A percentile compares a stretch with the other conserved stretches of the same genome.
phyloP scores from a whole-genome alignment of 2,329 filamentous ascomycete species.

The Aureobasidium musti region DNA sequence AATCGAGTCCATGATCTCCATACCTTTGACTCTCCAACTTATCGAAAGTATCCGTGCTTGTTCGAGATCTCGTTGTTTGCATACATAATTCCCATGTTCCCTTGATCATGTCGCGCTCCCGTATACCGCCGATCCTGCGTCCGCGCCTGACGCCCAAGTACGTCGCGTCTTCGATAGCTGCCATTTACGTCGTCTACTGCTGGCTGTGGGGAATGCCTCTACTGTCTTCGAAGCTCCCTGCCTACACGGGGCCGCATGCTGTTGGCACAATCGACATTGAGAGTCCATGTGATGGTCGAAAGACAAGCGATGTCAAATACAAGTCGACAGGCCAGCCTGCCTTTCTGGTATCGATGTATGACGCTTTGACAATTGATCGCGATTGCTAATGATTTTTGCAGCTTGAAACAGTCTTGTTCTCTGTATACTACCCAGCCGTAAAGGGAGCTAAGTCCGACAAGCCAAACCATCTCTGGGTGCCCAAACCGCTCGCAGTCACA shows the following conservation, averaged over 20 bases:
- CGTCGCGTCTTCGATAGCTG: conserved; percentile 30
- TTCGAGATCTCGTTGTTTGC: background rate
- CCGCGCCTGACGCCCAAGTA: conserved; percentile 34
- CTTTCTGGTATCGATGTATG: conserved; percentile 40
- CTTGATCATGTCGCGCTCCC: conserved; percentile 15
- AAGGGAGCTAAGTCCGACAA: conserved; percentile 36
- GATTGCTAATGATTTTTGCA: conserved; percentile 28
- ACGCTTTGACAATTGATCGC: background rate
- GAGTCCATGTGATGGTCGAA: conserved; percentile 42
- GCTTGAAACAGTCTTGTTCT: conserved; percentile 50
- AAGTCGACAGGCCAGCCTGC: conserved; percentile 45
- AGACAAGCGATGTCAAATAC: conserved; percentile 43
- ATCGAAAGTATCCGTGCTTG: conserved; percentile 19
- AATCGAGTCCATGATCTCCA: conserved; percentile 11
- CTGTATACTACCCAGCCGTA: conserved; percentile 49
- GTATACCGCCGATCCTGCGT: conserved; percentile 29
- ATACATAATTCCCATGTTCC: background rate
- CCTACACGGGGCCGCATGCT: conserved; percentile 47
- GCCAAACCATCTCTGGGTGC: conserved; percentile 47
- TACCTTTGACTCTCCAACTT: background rate
- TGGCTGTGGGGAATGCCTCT: conserved; percentile 46
- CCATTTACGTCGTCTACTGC: conserved; percentile 41
- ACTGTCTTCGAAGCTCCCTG: conserved; percentile 47
- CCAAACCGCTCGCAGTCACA: conserved; percentile 47
- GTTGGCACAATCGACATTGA: conserved; percentile 51